These are phyloP conservation scores for Penicillium psychrofluorescens DNA, from an alignment of 495 filamentous ascomycete genomes.

Conservation along the genomic window DNA sequence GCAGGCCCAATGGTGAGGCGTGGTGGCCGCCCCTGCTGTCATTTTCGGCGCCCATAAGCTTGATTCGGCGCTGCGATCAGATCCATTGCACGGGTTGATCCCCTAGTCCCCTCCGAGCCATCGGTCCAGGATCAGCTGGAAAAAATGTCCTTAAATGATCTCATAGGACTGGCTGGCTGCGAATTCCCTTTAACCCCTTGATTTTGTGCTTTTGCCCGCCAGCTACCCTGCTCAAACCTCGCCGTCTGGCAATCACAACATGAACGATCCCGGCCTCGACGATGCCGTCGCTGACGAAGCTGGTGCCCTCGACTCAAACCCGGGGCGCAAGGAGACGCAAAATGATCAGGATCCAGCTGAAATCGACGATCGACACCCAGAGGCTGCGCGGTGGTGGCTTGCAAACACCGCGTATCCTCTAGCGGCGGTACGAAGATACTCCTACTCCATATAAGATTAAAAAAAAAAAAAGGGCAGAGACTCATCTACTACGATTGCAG, in stretches of 20 bases:
- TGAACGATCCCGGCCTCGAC: conserved; percentile 57
- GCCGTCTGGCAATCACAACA: conserved; percentile 9
- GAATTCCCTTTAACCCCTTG: too few relatives aligned
- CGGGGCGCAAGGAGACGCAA: conserved; percentile 18
- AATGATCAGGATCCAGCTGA: background rate
- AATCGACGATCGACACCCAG: background rate
- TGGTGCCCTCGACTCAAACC: conserved; percentile 36
- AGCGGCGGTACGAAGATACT: conserved; percentile 42
- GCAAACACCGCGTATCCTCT: conserved; percentile 75
- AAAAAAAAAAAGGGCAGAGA: background rate
- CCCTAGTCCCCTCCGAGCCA: too few relatives aligned
- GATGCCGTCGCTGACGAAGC: conserved; percentile 44
- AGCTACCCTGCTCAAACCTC: background rate
- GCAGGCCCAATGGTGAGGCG: too few relatives aligned
- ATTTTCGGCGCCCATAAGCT: too few relatives aligned
- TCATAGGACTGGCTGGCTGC: too few relatives aligned
- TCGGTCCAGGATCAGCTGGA: too few relatives aligned
- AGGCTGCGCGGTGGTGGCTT: conserved; percentile 70
- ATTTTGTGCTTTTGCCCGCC: too few relatives aligned
- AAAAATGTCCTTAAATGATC: too few relatives aligned
- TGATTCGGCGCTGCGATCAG: too few relatives aligned
- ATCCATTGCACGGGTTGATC: too few relatives aligned
- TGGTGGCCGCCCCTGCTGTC: too few relatives aligned
- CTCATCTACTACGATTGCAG: conserved; percentile 5
- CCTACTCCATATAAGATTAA: too few relatives aligned